Percentiles rank a stretch among this genome's conserved stretches.
These are phyloP conservation scores for Lathyrus tuberosus DNA, from an alignment of 306 rosid species.

Conservation along the genomic window DNA sequence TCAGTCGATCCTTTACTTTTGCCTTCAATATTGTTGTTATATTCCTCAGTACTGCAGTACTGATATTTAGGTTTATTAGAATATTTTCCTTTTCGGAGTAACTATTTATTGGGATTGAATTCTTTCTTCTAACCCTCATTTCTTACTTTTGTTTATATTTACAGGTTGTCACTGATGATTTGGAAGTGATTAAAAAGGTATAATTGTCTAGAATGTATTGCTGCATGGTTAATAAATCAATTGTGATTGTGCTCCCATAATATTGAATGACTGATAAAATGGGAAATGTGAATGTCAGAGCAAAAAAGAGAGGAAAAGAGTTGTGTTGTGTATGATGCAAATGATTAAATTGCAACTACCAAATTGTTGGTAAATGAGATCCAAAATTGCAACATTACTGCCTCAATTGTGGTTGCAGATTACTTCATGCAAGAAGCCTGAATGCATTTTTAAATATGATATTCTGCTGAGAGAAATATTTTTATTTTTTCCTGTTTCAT, in stretches of 20 bases:
- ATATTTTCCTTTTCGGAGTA: not conserved
- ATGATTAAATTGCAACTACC: conserved; percentile 3
- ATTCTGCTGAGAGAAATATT: conserved; percentile 7
- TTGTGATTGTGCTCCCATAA: conserved; percentile 6
- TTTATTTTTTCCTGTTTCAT: conserved; percentile 1
- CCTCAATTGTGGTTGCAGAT: not conserved
- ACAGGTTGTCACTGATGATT: conserved; percentile 87
- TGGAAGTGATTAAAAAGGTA: conserved; percentile 93
- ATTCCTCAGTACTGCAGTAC: conserved; percentile 11
- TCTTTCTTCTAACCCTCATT: conserved; percentile 32
- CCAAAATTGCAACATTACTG: not conserved
- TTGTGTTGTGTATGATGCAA: conserved; percentile 15
- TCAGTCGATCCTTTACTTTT: conserved; percentile 22
- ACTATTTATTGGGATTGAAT: conserved; percentile 9
- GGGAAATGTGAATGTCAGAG: conserved; percentile 13
- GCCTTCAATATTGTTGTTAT: conserved; percentile 26
- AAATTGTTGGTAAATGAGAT: conserved; percentile 17
- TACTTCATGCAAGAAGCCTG: conserved; percentile 16
- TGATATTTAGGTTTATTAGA: conserved; percentile 5
- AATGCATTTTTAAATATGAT: conserved; percentile 6
- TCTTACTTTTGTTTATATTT: conserved; percentile 37
- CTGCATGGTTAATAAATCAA: conserved; percentile 3
- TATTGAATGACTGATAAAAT: conserved; percentile 32
- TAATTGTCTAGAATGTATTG: conserved; percentile 29
- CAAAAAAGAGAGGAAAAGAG: conserved; percentile 5